Base-by-base conservation (phyloP, 768 basidiomycete species). In the Rhodotorula diobovata region DNA sequence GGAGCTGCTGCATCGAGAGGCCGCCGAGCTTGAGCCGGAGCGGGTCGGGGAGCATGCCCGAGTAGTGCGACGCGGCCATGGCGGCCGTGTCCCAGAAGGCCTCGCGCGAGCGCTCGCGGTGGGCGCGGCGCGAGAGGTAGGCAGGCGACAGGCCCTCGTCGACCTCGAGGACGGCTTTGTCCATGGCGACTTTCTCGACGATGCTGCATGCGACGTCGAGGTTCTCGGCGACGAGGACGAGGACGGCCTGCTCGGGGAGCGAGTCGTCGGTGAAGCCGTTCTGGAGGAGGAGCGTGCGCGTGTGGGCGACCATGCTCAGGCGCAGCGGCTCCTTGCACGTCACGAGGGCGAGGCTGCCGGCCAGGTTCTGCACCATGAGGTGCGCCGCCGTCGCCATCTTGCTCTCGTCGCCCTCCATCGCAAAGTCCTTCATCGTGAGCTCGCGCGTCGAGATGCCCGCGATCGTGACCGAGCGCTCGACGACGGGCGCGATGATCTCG, bases 271-370 rank as follows among this genome's bases (percentile, higher is more conserved):
- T 88, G 79, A 96, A 96, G 54, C 95, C 95, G 77, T 91, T 89
- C 56, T 95, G 92, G 37, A 83, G 83, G 64, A 99, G 81, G 74
- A 88, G 86, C 56, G 88, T 86, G n/a, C 93, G 88, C 43, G 97
- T 84, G 78, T 95, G 93, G 63, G 86, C 88, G 28, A 89, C 88
- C 77, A 98, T 87, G 80, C 96, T 94, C 79, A 89, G 90, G 78
- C 93, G 89, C 68, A 99, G 81, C 2, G 95, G 94, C 77, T 99
- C 96, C 80, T 97, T 98, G 84, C 95, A 98, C 28, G 96, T 98
- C 25, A 99, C 96, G 64, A 97, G 82, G 35, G 96, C 96, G 59
- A 99, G 86, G 76, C 91, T 94, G 51, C 95, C 94, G 25, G 96
- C 96, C 62, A 99, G 86, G 79, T 93, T 95, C 81, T 93, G 92